Evolutionary conservation across 106 monocot species (phyloP).

Genomic region (Apostasia shenzhenica): DNA sequence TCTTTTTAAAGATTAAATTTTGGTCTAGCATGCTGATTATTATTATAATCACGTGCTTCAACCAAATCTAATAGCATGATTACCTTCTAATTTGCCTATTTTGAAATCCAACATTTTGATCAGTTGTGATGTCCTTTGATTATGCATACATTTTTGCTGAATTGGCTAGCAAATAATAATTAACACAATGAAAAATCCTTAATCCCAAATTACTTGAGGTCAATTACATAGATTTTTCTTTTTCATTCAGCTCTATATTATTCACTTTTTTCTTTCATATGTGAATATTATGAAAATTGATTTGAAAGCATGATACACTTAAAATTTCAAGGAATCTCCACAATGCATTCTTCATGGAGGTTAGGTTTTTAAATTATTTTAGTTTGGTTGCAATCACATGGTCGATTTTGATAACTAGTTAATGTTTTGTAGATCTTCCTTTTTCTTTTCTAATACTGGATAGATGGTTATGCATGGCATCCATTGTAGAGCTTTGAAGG

Average conservation of each 20-base stretch:
- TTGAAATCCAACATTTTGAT: no score
- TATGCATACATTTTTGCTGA: no score
- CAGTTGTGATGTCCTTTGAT: no score
- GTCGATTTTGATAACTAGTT: not conserved
- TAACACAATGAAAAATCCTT: no score
- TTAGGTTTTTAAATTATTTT: not conserved
- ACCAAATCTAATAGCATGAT: no score
- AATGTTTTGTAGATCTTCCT: not conserved
- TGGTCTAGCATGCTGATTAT: no score
- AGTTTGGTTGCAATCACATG: not conserved
- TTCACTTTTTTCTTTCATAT: not conserved
- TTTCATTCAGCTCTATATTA: not conserved
- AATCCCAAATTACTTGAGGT: not conserved
- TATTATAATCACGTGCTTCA: no score
- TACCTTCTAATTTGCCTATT: no score
- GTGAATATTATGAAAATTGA: not conserved
- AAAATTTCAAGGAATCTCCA: not conserved
- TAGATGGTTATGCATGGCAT: not conserved
- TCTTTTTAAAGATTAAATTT: no score
- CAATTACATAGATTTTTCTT: not conserved
- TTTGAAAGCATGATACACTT: not conserved
- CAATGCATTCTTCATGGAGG: not conserved
- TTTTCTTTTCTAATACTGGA: not conserved
- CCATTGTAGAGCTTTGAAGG: not conserved
- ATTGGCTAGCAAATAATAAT: no score